Conservation (phyloP, 352 stramenopile genomes). For the Globisporangium nunn region DNA sequence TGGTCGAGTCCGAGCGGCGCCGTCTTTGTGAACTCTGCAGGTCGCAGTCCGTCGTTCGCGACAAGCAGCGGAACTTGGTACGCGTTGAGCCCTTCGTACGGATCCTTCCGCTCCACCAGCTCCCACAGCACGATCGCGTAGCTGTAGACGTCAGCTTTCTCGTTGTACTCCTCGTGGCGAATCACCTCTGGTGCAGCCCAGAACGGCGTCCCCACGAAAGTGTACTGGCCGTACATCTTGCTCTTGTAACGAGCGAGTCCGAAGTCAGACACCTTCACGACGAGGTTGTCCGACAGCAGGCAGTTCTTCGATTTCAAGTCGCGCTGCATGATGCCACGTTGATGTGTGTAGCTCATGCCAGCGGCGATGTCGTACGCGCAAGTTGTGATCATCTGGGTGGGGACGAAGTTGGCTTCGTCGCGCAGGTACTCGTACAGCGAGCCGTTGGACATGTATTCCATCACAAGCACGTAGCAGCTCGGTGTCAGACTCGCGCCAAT, state of each 20-base stretch:
- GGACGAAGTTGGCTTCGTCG: slow-evolving; percentile 69
- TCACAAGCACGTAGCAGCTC: slow-evolving; percentile 75
- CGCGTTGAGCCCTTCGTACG: slow-evolving; percentile 66
- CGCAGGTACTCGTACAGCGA: slow-evolving; percentile 79
- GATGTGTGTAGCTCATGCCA: slow-evolving; percentile 62
- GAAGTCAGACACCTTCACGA: slow-evolving; percentile 74
- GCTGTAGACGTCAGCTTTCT: slow-evolving; percentile 79
- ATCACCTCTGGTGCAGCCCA: slow-evolving; percentile 76
- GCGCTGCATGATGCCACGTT: slow-evolving; percentile 46
- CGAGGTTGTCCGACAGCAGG: slow-evolving; percentile 65
- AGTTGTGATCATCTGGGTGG: slow-evolving; percentile 47
- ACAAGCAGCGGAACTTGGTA: slow-evolving; percentile 71
- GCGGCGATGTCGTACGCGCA: slow-evolving; percentile 56
- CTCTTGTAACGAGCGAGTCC: slow-evolving; percentile 53
- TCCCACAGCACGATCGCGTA: slow-evolving; percentile 73
- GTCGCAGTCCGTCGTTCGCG: slow-evolving; percentile 59
- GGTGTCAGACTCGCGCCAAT: slow-evolving; percentile 70
- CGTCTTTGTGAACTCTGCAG: slow-evolving; percentile 32
- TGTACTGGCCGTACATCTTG: slow-evolving; percentile 40
- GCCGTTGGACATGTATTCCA: slow-evolving; percentile 84
- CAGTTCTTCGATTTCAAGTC: slow-evolving; percentile 82
- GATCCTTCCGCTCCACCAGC: slow-evolving; percentile 61
- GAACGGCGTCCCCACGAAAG: slow-evolving; percentile 73
- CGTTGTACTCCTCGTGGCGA: slow-evolving; percentile 64
- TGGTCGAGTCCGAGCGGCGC: slow-evolving; percentile 55